Base-by-base conservation (phyloP, 1,139 yeast genomes). In the Yamadazyma pseudoaaseri region DNA sequence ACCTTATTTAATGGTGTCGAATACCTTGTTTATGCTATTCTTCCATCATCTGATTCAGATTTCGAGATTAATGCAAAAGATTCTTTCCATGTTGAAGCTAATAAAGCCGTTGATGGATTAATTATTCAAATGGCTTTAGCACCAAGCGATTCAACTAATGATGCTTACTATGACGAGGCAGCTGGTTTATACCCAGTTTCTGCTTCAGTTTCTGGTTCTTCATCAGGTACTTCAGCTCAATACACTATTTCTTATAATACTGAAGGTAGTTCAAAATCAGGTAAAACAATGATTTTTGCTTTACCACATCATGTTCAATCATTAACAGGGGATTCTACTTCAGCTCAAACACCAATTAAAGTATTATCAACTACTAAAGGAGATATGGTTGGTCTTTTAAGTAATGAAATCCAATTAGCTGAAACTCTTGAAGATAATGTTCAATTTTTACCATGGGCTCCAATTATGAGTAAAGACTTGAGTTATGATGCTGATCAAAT, bases 231-330 rank as follows among this genome's bases (percentile, higher is more conserved):
- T 11, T 51, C 65, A 5, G 84, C 79, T 3, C 56, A 63, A 11
- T 83, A 81, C 52, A 52, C 66, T 20, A 71, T 83, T 47, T 57
- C 48, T 13, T 84, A 83, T 57, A 43, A 58, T 5, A 71, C 80
- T 14, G 51, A 51, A 25, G 92, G 92, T 33, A 38, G 55, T 2
- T 77, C 86, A 7, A 52, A 64, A 6, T 60, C 73, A 13, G 79
- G 79, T 3, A 56, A 57, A 6, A 69, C 84, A 7, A 59, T 82
- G 30, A 57, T 83, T 3, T 85, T 77, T 56, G 85, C 86, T 6
- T 67, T 82, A 35, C 89, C 92, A 14, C 95, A 86, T 56, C 94
- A 82, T 40, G 66, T 76, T 31, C 63, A 60, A 22, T 70, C 85
- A 1, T 62, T 84, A 41, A 53, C 68, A 18, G 38, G 61, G 2